These are phyloP conservation scores for Yamadazyma songkhlaensis DNA, from an alignment of 1,139 yeast genomes.

Conservation along the genomic window DNA sequence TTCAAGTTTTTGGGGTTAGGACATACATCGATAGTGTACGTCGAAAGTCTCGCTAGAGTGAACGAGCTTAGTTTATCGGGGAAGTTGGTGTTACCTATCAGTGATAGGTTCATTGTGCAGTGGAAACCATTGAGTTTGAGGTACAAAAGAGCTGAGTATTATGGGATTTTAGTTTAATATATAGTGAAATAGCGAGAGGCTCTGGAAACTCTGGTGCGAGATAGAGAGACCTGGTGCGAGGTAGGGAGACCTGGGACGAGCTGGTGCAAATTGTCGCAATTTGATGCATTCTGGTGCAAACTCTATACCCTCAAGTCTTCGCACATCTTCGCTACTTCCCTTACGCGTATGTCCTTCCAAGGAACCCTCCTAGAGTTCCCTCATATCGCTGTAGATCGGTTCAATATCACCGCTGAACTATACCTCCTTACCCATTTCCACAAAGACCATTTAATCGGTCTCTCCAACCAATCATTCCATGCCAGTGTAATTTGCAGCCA, in stretches of 20 bases:
- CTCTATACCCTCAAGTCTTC: too few relatives aligned
- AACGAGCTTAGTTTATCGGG: slow-evolving; percentile 76
- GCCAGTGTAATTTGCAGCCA: slow-evolving; percentile 50
- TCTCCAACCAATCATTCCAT: slow-evolving; percentile 35
- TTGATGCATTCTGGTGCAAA: too few relatives aligned
- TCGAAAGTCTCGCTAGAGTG: slow-evolving; percentile 90
- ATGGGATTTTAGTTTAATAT: slow-evolving; percentile 65
- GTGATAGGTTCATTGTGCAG: slow-evolving; percentile 82
- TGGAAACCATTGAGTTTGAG: slow-evolving; percentile 66
- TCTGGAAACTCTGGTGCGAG: too few relatives aligned
- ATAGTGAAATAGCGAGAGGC: slow-evolving; percentile 8
- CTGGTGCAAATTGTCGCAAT: too few relatives aligned
- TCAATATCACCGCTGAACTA: slow-evolving; percentile 26
- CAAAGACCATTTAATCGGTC: slow-evolving; percentile 54
- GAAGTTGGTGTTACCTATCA: slow-evolving; percentile 58
- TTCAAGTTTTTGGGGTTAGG: slow-evolving; percentile 53
- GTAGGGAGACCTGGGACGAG: too few relatives aligned
- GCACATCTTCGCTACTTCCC: too few relatives aligned
- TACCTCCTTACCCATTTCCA: slow-evolving; percentile 55
- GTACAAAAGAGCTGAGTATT: slow-evolving; percentile 67
- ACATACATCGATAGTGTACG: slow-evolving; percentile 62
- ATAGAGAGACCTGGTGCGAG: too few relatives aligned
- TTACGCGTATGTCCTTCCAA: slow-evolving; percentile 14
- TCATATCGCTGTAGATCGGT: slow-evolving; percentile 40
- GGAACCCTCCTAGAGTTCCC: slow-evolving; percentile 36